Conservation (phyloP, 345 rosid genomes). For the Sonneratia caseolaris region DNA sequence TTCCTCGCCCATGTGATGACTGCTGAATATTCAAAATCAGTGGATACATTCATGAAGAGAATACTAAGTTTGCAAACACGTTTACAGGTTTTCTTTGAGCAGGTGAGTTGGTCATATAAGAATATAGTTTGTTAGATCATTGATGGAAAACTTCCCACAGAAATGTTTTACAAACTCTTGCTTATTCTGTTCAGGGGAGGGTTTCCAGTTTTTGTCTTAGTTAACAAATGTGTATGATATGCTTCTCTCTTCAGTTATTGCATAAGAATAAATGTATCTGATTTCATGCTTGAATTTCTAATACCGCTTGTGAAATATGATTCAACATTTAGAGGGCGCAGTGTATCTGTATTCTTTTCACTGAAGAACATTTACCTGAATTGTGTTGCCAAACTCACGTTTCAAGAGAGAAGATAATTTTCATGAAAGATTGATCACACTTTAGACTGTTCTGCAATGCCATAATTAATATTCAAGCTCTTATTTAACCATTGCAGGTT, state of each 20-base stretch:
- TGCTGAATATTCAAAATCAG: slow-evolving; percentile 49
- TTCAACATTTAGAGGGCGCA: background rate
- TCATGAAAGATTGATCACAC: background rate
- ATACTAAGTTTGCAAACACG: slow-evolving; percentile 48
- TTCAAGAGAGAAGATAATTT: background rate
- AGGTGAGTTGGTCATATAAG: slow-evolving; percentile 35
- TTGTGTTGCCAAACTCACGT: background rate
- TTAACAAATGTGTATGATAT: background rate
- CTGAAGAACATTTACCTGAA: background rate
- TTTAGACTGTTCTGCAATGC: background rate
- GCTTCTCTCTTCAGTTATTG: background rate
- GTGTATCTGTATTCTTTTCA: background rate
- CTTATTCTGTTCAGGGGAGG: too few relatives aligned
- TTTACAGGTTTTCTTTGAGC: slow-evolving; percentile 68
- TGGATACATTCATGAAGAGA: slow-evolving; percentile 50
- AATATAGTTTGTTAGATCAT: background rate
- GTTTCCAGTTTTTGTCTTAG: too few relatives aligned
- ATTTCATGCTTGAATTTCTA: background rate
- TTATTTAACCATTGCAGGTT: slow-evolving; percentile 27
- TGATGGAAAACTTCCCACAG: background rate
- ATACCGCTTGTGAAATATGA: background rate
- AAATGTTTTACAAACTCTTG: background rate
- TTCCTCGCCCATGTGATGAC: slow-evolving; percentile 68
- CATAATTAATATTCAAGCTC: background rate
- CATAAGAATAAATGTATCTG: background rate